Percentiles rank a stretch among this genome's conserved stretches.
Conservation (phyloP, 805 yeast species). For the Metschnikowia reukaufii region DNA sequence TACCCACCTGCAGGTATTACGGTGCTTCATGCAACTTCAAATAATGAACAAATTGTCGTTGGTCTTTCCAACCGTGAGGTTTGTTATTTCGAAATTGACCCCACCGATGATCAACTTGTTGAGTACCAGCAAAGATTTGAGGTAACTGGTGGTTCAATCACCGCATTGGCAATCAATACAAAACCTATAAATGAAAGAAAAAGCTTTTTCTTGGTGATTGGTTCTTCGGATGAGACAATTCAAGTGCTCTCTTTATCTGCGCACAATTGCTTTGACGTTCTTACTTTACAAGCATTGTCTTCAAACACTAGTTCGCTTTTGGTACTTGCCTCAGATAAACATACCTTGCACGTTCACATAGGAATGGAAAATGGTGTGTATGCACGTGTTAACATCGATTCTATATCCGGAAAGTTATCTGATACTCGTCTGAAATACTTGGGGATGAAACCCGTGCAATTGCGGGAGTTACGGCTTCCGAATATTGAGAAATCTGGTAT, state of each 20-base stretch:
- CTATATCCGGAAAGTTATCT: conserved; percentile 53
- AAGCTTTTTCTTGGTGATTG: conserved; percentile 65
- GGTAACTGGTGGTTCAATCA: conserved; percentile 49
- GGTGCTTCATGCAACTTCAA: conserved; percentile 59
- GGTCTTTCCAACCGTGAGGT: conserved; percentile 73
- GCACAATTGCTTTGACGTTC: conserved; percentile 55
- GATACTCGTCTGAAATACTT: conserved; percentile 69
- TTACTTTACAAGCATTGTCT: conserved; percentile 66
- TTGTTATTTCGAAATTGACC: conserved; percentile 78
- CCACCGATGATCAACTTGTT: conserved; percentile 55
- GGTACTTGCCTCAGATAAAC: conserved; percentile 19
- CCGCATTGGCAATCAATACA: conserved; percentile 43
- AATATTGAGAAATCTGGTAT: conserved; percentile 31
- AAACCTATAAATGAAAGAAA: conserved; percentile 50
- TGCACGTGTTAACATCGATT: conserved; percentile 59
- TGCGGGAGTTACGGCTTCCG: conserved; percentile 38
- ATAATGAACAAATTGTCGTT: conserved; percentile 65
- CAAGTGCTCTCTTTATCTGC: conserved; percentile 64
- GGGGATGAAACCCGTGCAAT: conserved; percentile 64
- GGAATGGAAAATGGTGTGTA: conserved; percentile 87
- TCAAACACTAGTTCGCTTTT: conserved; percentile 39
- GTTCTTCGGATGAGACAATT: conserved; percentile 67
- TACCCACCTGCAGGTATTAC: conserved; percentile 74
- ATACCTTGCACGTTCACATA: conserved; percentile 53
- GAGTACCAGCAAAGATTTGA: conserved; percentile 69